Base-by-base conservation (phyloP, 257 asterid genomes). In the Prunella vulgaris region DNA sequence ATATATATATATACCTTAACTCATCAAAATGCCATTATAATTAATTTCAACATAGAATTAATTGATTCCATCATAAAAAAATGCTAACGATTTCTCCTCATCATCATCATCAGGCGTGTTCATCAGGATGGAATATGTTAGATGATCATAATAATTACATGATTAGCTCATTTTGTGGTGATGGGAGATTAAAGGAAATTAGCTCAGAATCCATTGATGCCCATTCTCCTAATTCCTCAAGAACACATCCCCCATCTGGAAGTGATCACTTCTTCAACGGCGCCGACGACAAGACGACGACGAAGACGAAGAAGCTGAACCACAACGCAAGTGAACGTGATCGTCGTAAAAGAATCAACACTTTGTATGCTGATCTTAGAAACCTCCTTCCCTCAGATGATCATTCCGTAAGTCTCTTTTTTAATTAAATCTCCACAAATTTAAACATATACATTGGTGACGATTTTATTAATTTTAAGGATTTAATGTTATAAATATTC, bases 291-390 rank as follows among this genome's bases (percentile, higher is more conserved):
- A 42, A 49, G 44, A 65, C 1, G 30, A 62, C 4, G 60, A 70
- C 37, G 67, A 5, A 21, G 81, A 6, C 60, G 1, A 88, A 83
- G 86, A 88, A 87, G 79, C 72, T 85, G 51, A 82, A 85, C 74
- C 97, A 90, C 44, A 90, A 90, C 52, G 96, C 96, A 0, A 82
- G 87, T 14, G 97, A 90, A 64, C 84, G 97, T 0, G 87, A 86
- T 48, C 96, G 96, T 10, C 93, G 96, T 9, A 84, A 82, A 58
- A 83, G 57, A 1, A 86, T 92, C 15, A 92, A 86, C 65, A 12
- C 71, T 60, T 63, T 92, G 80, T 91, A 87, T 67, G 67, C 83
- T 20, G 67, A 85, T 71, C 96, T 91, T 37, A 79, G 93, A 12
- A 85, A 86, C 2, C 78, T 91, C 20, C 96, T 91, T 78, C 97